These are phyloP conservation scores for Rubroboletus pulcherrimus DNA, from an alignment of 768 basidiomycete genomes.

Conservation along the genomic window DNA sequence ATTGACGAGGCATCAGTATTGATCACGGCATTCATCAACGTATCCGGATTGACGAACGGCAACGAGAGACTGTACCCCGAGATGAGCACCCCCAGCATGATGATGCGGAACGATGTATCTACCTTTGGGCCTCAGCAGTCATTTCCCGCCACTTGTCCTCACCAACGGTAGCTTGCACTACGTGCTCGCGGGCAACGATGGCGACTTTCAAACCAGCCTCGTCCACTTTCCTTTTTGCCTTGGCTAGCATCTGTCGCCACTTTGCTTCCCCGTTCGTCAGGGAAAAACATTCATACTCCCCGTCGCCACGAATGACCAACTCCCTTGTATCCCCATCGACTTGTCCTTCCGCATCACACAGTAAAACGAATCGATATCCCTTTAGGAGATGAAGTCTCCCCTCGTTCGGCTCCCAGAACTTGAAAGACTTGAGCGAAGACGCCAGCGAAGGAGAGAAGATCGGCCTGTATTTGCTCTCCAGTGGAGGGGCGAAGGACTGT, in stretches of 20 bases:
- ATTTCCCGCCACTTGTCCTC: constrained; percentile 52
- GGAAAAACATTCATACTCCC: constrained; percentile 60
- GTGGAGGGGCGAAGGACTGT: constrained; percentile 47
- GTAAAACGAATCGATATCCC: constrained; percentile 54
- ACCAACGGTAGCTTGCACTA: constrained; percentile 50
- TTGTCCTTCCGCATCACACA: constrained; percentile 53
- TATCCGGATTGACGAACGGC: constrained; percentile 42
- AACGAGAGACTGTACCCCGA: constrained; percentile 34
- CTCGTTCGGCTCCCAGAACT: constrained; percentile 67
- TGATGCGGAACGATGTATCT: constrained; percentile 7
- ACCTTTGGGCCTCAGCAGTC: constrained; percentile 50
- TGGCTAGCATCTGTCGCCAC: constrained; percentile 49
- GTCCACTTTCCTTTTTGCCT: constrained; percentile 46
- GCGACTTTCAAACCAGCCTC: constrained; percentile 44
- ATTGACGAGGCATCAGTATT: constrained; percentile 35
- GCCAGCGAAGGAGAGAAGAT: constrained; percentile 49
- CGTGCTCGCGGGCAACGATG: constrained; percentile 48
- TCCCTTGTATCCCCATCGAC: constrained; percentile 48
- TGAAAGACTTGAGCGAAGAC: constrained; percentile 45
- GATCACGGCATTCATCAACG: constrained; percentile 50
- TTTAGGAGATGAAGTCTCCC: constrained; percentile 53
- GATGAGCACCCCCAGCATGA: constrained; percentile 5
- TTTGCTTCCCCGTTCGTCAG: constrained; percentile 45
- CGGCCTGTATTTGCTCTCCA: constrained; percentile 55
- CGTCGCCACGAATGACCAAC: constrained; percentile 54